Conservation (phyloP, 129 eudicot genomes). For the Tanacetum coccineum region DNA sequence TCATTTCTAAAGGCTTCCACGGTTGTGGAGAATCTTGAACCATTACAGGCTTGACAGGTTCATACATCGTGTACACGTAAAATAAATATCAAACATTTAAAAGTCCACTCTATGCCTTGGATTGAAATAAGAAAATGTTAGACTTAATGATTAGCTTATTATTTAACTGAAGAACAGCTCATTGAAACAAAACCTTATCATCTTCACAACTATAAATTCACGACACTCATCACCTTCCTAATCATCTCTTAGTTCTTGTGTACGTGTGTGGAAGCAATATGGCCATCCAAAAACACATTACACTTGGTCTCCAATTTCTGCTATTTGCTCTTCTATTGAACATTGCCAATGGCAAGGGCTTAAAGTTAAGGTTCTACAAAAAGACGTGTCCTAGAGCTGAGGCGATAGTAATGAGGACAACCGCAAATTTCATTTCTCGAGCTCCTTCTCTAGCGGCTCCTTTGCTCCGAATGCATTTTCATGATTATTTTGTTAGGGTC, state of each 20-base stretch:
- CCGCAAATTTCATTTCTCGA: conserved; percentile 27
- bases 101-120: too few relatives aligned
- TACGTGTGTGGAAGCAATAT: conserved; percentile 1
- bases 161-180: not conserved
- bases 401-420: conserved; percentile 36
- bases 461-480: conserved; percentile 72
- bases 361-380: conserved; percentile 38
- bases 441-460: conserved; percentile 68
- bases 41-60: not conserved
- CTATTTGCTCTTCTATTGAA: conserved; percentile 21
- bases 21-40: not conserved
- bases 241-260: not conserved
- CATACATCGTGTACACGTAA: not conserved
- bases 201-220: conserved; percentile 17
- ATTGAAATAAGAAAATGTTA: not conserved
- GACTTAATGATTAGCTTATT: not conserved
- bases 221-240: not conserved
- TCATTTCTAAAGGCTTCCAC: not conserved
- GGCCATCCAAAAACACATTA: conserved; percentile 20
- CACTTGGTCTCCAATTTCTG: conserved; percentile 24
- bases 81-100: not conserved
- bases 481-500: conserved; percentile 82
- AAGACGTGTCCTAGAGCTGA: conserved; percentile 51
- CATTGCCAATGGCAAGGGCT: conserved; percentile 36
- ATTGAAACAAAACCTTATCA: not conserved